Conservation (phyloP, 2,329 filamentous ascomycete species). For the Cladophialophora exuberans region DNA sequence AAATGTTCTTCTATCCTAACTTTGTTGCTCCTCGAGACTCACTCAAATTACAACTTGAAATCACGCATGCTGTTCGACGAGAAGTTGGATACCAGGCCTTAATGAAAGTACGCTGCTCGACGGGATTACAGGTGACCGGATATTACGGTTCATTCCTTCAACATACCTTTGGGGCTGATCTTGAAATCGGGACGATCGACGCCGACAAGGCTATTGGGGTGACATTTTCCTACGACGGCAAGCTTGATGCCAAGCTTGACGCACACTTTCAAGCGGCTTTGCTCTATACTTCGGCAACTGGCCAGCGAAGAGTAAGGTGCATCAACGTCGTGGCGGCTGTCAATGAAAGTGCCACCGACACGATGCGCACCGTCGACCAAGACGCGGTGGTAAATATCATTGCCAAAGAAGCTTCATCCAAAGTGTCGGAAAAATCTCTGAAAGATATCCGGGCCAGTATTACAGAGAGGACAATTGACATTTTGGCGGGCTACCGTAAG, state of each 20-base stretch:
- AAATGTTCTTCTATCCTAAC: conserved; percentile 96
- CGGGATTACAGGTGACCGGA: conserved; percentile 87
- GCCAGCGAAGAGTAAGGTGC: conserved; percentile 87
- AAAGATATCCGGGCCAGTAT: conserved; percentile 84
- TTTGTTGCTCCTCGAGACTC: conserved; percentile 87
- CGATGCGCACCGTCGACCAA: conserved; percentile 92
- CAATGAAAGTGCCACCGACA: conserved; percentile 78
- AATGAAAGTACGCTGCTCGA: conserved; percentile 98
- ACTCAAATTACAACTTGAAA: conserved; percentile 79
- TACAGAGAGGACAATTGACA: conserved; percentile 90
- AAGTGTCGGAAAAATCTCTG: conserved; percentile 73
- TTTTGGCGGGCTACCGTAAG: conserved; percentile 89
- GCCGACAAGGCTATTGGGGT: conserved; percentile 92
- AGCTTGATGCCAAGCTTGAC: conserved; percentile 94
- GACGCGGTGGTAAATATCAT: conserved; percentile 88
- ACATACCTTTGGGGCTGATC: conserved; percentile 89
- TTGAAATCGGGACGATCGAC: conserved; percentile 91
- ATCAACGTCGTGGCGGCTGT: conserved; percentile 93
- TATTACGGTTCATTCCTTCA: conserved; percentile 98
- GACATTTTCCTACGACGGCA: conserved; percentile 92
- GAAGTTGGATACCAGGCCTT: conserved; percentile 94
- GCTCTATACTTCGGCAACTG: conserved; percentile 88
- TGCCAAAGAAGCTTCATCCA: conserved; percentile 88
- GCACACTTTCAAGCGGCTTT: conserved; percentile 96
- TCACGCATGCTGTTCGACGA: conserved; percentile 81